Evolutionary conservation across 2,329 filamentous ascomycete species (phyloP), one percentile per base, ranked within the genome.

Genomic region (Fusarium nodosum): DNA sequence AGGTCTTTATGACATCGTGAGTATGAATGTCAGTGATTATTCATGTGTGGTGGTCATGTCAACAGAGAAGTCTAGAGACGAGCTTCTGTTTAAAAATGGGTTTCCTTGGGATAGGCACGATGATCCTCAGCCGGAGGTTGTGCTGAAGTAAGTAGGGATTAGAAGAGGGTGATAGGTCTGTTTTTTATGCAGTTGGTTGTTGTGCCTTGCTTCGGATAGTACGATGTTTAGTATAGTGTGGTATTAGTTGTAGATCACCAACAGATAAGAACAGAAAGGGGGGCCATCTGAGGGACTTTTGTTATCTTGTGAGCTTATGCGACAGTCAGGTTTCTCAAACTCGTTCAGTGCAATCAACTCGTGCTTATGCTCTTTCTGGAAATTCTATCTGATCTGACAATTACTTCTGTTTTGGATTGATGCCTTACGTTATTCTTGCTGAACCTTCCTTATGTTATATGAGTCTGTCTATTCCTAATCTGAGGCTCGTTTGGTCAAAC

Each of bases 41-140:
- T 58, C 53, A 2, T 60, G 53, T 20, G 34, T 48, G 10, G 57
- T 60, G 5, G 57, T 60, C 0, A 58, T 36, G 16, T 36, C 33
- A 18, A 36, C 33, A 10, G 33, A 36, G 13, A 36, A 58, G 0
- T 48, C 57, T 11, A 60, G 4, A 6, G 34, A 48, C 0, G 42
- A 60, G 28, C 15, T 60, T 3, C 0, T n/a, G 0, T 34, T 41
- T 2, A n/a, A 11, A 4, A 55, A 60, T 18, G 53, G 53, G 0
- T 60, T 60, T 2, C 57, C 53, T 9, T 60, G 53, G 53, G 57
- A 60, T 0, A 60, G 28, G 22, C 3, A 10, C 0, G 39, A 33
- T 12, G 30, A 58, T 28, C 53, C 53, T 2, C 42, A 60, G 42
- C 41, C 54, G 7, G 34, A 48, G n/a, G 53, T 60, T 7, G 12